Conservation (phyloP, 2,329 filamentous ascomycete genomes). For the Trichoderma aggressivum region DNA sequence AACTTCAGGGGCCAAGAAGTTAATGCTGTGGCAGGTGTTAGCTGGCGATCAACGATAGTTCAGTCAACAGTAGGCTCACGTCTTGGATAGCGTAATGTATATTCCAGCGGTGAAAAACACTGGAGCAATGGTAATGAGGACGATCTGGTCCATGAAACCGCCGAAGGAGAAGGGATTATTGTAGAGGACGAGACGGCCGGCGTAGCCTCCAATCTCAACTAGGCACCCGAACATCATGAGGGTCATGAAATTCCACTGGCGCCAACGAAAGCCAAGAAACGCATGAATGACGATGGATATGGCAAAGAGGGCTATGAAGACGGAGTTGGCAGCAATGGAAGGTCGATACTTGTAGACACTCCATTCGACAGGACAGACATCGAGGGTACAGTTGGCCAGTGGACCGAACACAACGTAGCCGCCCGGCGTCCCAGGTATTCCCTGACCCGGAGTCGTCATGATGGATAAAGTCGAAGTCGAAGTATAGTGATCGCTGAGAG, state of each 20-base stretch:
- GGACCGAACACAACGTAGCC: slow-evolving; percentile 38
- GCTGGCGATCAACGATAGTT: background rate
- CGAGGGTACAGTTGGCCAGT: slow-evolving; percentile 45
- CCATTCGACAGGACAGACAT: slow-evolving; percentile 40
- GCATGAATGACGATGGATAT: slow-evolving; percentile 42
- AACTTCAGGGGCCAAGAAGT: slow-evolving; percentile 37
- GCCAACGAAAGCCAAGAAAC: slow-evolving; percentile 38
- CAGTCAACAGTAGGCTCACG: slow-evolving; percentile 25
- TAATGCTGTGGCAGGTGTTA: slow-evolving; percentile 31
- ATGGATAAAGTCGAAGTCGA: background rate
- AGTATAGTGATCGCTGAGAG: background rate
- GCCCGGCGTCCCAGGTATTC: background rate
- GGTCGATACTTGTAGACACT: slow-evolving; percentile 43
- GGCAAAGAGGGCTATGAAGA: slow-evolving; percentile 41
- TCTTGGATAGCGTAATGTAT: slow-evolving; percentile 56
- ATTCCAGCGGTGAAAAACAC: slow-evolving; percentile 38
- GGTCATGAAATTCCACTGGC: slow-evolving; percentile 41
- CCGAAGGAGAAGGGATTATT: slow-evolving; percentile 54
- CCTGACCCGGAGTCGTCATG: background rate
- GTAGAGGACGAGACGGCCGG: slow-evolving; percentile 53
- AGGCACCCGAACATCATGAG: slow-evolving; percentile 53
- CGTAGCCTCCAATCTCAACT: slow-evolving; percentile 59
- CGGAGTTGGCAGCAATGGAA: slow-evolving; percentile 42
- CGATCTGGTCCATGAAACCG: slow-evolving; percentile 63
- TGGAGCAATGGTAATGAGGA: slow-evolving; percentile 48